phyloP scores from a whole-genome alignment of 2,329 filamentous ascomycete genomes.

The Allantophomopsis cytisporea region DNA sequence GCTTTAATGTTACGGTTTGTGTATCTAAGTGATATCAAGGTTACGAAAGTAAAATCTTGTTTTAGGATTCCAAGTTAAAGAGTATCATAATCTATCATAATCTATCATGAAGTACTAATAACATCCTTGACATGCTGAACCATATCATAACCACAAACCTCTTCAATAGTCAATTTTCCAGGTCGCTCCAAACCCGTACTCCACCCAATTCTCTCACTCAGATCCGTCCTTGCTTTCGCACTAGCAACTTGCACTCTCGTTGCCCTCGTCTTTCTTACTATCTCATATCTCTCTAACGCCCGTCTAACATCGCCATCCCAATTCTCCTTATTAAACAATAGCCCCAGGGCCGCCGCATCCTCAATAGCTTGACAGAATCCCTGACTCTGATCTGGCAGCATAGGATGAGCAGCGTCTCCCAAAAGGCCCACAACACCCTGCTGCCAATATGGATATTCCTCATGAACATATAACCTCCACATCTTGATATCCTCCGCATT shows the following conservation, averaged over 20 bases:
- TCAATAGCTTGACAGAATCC: conserved; percentile 34
- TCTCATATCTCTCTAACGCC: conserved; percentile 31
- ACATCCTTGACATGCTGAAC: conserved; percentile 9
- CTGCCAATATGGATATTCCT: conserved; percentile 42
- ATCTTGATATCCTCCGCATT: conserved; percentile 8
- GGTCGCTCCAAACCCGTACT: conserved; percentile 50
- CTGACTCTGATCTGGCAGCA: conserved; percentile 57
- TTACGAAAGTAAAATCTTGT: no score
- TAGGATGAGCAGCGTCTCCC: conserved; percentile 54
- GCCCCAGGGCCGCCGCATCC: conserved; percentile 21
- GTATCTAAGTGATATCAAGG: no score
- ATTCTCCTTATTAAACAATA: conserved; percentile 14
- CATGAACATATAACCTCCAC: conserved; percentile 26
- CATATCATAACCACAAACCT: conserved; percentile 43
- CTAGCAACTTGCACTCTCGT: conserved; percentile 42
- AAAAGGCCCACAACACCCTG: conserved; percentile 38
- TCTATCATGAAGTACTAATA: no score
- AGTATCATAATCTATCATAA: no score
- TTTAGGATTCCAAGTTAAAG: no score
- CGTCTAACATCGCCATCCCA: conserved; percentile 27
- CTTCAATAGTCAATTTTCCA: conserved; percentile 51
- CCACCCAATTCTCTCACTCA: conserved; percentile 46
- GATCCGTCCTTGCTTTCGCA: conserved; percentile 44
- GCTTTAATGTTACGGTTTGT: no score
- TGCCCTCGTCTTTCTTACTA: conserved; percentile 34